Percentiles rank a stretch among this genome's conserved stretches.
Evolutionary conservation across 1,139 yeast genomes (phyloP).

Genomic region (Debaryomycetaceae sp.): DNA sequence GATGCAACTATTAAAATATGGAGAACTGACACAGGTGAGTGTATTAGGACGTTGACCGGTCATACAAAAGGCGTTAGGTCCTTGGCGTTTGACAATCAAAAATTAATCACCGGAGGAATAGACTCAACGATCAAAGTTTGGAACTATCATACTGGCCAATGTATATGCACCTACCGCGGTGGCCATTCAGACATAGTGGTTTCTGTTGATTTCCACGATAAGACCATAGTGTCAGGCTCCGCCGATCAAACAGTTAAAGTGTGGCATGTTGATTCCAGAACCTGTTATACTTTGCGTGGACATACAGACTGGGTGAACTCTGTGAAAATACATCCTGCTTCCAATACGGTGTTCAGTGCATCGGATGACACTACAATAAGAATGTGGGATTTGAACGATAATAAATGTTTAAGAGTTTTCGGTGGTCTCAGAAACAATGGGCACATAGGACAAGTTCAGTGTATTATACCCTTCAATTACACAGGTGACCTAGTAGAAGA

Average conservation of each 20-base stretch:
- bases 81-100: conserved; percentile 79
- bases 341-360: conserved; percentile 79
- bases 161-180: conserved; percentile 89
- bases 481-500: conserved; percentile 49
- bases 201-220: conserved; percentile 74
- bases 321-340: conserved; percentile 78
- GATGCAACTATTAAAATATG: conserved; percentile 87
- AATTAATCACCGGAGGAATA: conserved; percentile 86
- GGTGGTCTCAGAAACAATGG: conserved; percentile 68
- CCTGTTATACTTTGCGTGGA: conserved; percentile 89
- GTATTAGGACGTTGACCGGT: conserved; percentile 74
- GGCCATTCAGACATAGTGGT: conserved; percentile 78
- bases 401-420: conserved; percentile 74
- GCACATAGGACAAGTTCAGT: conserved; percentile 86
- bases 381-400: conserved; percentile 89
- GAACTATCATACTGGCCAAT: conserved; percentile 93
- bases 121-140: conserved; percentile 92
- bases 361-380: conserved; percentile 89
- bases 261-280: conserved; percentile 93
- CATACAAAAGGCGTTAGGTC: conserved; percentile 85
- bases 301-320: conserved; percentile 91
- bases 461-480: conserved; percentile 78
- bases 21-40: conserved; percentile 78
- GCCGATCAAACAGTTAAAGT: conserved; percentile 90
- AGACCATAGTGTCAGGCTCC: conserved; percentile 86